These are phyloP conservation scores for Serendipita indica DNA, from an alignment of 768 basidiomycete species.

Conservation along the genomic window DNA sequence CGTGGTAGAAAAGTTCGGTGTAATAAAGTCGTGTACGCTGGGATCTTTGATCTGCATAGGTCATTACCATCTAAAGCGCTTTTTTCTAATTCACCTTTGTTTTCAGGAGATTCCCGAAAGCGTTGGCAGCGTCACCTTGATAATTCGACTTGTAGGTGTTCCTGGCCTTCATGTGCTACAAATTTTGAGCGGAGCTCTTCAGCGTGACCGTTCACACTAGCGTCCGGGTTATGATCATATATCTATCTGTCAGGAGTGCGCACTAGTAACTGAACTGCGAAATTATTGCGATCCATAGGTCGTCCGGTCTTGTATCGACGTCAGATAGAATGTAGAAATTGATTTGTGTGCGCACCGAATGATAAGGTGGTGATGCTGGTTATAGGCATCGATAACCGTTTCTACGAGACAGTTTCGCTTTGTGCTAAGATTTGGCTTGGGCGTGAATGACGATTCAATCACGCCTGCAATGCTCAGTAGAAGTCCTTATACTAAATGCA, in stretches of 20 bases:
- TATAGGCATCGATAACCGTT: conserved; percentile 24
- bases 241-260: not conserved
- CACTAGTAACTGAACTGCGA: conserved; percentile 25
- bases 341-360: conserved; percentile 20
- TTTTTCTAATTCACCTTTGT: not conserved
- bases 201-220: conserved; percentile 19
- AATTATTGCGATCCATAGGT: conserved; percentile 33
- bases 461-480: conserved; percentile 13
- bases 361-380: conserved; percentile 26
- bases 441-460: conserved; percentile 20
- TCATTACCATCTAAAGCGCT: not conserved
- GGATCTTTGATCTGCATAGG: conserved; percentile 13
- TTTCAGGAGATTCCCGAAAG: not conserved
- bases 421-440: not conserved
- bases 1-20: conserved; percentile 33
- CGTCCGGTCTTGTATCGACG: conserved; percentile 25
- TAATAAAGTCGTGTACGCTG: conserved; percentile 26
- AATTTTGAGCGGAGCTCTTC: conserved; percentile 25
- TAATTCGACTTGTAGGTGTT: conserved; percentile 21
- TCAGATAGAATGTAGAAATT: not conserved
- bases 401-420: conserved; percentile 23
- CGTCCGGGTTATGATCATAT: not conserved
- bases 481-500: not conserved
- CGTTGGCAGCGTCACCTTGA: conserved; percentile 13
- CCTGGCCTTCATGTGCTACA: conserved; percentile 25